Evolutionary conservation across 257 asterid genomes (phyloP), one percentile per base, ranked within the genome.

Genomic region (Primulina tabacum): DNA sequence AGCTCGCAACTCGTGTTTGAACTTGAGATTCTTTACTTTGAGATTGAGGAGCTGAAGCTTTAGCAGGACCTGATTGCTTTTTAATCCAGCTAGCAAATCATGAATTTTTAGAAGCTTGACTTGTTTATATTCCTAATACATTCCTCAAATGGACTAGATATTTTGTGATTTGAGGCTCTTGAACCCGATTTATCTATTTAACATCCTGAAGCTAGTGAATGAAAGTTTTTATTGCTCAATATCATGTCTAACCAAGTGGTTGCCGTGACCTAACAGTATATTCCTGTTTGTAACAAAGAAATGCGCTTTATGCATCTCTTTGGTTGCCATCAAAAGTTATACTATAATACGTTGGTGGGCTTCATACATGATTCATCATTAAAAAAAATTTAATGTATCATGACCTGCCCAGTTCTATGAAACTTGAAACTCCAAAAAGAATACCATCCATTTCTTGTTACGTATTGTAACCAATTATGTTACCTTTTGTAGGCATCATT

Each of bases 401-500:
- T 43, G 17, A 43, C 17, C 53, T 43, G 53, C n/a, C 52, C 47
- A 11, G 52, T 11, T 40, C 52, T 3, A 40, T 40, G 52, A 40
- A 37, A 40, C 52, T 2, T 40, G 52, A 11, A 40, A 11, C 52
- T 40, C 17, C 52, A 3, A 40, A 40, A 11, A 40, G 52, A 10
- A 1, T 11, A 11, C 4, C 11, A 17, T 47, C 56, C 18, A 12
- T 47, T 47, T 16, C n/a, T 47, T 47, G 18, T 47, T 47, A 47
- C 56, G 16, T 16, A 47, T 14, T 5, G 6, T 43, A 4, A 43
- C n/a, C 53, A 1, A 5, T 43, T 11, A 47, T 5, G 18, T 47
- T 47, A 18, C 4, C 20, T 47, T 47, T 47, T 77, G 33, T 43
- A 84, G 86, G 86, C 88, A 7, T 82, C 86, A 33, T 72, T 74